Conservation (phyloP, 768 basidiomycete species). For the Mycena epipterygia region DNA sequence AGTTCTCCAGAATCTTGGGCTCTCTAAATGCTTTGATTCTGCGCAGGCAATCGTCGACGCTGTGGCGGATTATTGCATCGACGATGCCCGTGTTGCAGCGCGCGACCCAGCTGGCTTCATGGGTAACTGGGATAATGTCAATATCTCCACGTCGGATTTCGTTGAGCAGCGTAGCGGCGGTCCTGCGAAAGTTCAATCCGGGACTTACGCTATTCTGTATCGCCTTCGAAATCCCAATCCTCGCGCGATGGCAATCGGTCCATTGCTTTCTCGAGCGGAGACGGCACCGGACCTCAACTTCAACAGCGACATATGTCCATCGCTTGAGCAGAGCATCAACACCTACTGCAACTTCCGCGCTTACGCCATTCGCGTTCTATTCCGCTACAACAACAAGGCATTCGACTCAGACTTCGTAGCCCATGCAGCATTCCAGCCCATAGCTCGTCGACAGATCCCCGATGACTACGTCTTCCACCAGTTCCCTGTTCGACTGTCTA, state of each 20-base stretch:
- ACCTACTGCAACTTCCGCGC: too few relatives aligned
- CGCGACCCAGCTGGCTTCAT: conserved; percentile 18
- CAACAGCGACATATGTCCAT: conserved; percentile 7
- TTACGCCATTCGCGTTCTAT: too few relatives aligned
- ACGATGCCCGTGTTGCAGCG: background rate
- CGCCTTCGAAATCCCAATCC: conserved; percentile 11
- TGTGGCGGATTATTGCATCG: background rate
- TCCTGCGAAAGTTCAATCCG: conserved; percentile 37
- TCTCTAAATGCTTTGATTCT: too few relatives aligned
- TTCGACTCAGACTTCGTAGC: too few relatives aligned
- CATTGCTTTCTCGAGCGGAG: conserved; percentile 14
- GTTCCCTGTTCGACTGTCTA: conserved; percentile 14
- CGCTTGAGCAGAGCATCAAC: too few relatives aligned
- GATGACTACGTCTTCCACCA: background rate
- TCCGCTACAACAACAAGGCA: too few relatives aligned
- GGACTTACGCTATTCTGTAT: conserved; percentile 35
- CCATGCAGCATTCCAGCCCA: too few relatives aligned
- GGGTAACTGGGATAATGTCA: conserved; percentile 30
- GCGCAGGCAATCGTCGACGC: conserved; percentile 14
- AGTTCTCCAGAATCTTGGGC: too few relatives aligned
- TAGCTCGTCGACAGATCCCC: too few relatives aligned
- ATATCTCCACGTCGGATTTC: conserved; percentile 32
- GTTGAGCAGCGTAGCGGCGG: conserved; percentile 28
- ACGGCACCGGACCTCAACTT: background rate
- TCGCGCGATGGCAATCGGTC: conserved; percentile 20